Conservation (phyloP, 2,329 filamentous ascomycete genomes). For the Venturia oleaginea region DNA sequence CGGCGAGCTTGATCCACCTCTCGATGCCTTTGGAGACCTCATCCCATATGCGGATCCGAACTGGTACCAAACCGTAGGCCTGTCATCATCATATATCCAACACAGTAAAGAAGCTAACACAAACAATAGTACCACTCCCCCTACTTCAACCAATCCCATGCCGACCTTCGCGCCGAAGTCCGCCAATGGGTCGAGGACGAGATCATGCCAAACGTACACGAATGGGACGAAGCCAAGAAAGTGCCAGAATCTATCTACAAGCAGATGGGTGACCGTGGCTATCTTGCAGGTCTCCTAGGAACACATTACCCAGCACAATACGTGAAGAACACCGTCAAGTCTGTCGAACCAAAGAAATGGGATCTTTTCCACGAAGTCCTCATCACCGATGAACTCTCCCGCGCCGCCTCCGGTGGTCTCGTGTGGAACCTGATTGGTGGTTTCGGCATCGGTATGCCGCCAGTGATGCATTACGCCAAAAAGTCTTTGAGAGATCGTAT, state of each 20-base stretch:
- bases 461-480: slow-evolving; percentile 84
- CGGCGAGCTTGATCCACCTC: slow-evolving; percentile 54
- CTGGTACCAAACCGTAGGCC: slow-evolving; percentile 86
- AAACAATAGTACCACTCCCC: slow-evolving; percentile 73
- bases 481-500: slow-evolving; percentile 79
- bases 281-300: slow-evolving; percentile 85
- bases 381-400: slow-evolving; percentile 87
- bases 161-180: slow-evolving; percentile 79
- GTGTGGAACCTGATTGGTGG: slow-evolving; percentile 96
- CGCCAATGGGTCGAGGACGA: slow-evolving; percentile 85
- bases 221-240: slow-evolving; percentile 94
- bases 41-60: slow-evolving; percentile 86
- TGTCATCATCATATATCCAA: background rate
- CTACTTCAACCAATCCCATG: slow-evolving; percentile 93
- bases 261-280: slow-evolving; percentile 86
- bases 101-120: background rate
- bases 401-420: slow-evolving; percentile 79
- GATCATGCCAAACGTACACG: slow-evolving; percentile 82
- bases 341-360: slow-evolving; percentile 81
- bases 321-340: slow-evolving; percentile 60
- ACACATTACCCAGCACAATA: slow-evolving; percentile 72
- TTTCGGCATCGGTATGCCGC: slow-evolving; percentile 91
- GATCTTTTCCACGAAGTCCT: slow-evolving; percentile 98
- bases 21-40: slow-evolving; percentile 77
- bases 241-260: slow-evolving; percentile 89